Percentiles rank a stretch among this genome's conserved stretches.
Evolutionary conservation across 2,329 filamentous ascomycete species (phyloP).

Genomic region (Alternaria sp.): DNA sequence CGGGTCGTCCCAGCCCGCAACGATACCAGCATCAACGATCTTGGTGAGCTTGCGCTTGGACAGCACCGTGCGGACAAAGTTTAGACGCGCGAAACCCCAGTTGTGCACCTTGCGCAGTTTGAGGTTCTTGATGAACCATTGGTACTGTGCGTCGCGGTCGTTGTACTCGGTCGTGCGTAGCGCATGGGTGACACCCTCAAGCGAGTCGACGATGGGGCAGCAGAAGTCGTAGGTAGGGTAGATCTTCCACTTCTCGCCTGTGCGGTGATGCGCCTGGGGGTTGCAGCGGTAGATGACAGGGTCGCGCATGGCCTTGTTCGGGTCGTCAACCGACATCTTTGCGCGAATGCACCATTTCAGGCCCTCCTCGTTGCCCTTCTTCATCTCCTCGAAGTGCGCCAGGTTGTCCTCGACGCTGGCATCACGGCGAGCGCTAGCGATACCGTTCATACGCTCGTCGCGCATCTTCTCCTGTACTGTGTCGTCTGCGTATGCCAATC

Average conservation of each 20-base stretch:
- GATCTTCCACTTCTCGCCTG: conserved; percentile 80
- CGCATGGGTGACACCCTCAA: conserved; percentile 84
- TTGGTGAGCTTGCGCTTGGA: conserved; percentile 88
- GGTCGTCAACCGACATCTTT: conserved; percentile 88
- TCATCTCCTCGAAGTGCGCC: conserved; percentile 91
- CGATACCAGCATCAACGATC: conserved; percentile 76
- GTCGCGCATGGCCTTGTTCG: conserved; percentile 94
- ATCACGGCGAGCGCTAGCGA: conserved; percentile 81
- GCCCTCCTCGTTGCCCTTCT: conserved; percentile 79
- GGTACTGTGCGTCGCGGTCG: conserved; percentile 84
- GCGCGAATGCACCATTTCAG: conserved; percentile 89
- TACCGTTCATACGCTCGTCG: conserved; percentile 80
- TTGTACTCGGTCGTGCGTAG: conserved; percentile 86
- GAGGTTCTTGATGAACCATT: conserved; percentile 80
- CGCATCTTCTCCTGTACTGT: conserved; percentile 90
- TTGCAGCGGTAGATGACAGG: conserved; percentile 98
- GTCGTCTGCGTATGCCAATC: conserved; percentile 92
- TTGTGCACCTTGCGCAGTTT: conserved; percentile 78
- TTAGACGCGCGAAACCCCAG: conserved; percentile 85
- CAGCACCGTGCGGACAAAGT: conserved; percentile 81
- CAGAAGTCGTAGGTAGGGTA: conserved; percentile 90
- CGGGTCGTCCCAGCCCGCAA: conserved; percentile 86
- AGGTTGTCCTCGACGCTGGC: conserved; percentile 82
- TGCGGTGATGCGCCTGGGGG: conserved; percentile 73
- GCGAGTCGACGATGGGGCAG: conserved; percentile 78